phyloP scores from a whole-genome alignment of 1,284 basidiomycete genomes.

The Moesziomyces aphidis region DNA sequence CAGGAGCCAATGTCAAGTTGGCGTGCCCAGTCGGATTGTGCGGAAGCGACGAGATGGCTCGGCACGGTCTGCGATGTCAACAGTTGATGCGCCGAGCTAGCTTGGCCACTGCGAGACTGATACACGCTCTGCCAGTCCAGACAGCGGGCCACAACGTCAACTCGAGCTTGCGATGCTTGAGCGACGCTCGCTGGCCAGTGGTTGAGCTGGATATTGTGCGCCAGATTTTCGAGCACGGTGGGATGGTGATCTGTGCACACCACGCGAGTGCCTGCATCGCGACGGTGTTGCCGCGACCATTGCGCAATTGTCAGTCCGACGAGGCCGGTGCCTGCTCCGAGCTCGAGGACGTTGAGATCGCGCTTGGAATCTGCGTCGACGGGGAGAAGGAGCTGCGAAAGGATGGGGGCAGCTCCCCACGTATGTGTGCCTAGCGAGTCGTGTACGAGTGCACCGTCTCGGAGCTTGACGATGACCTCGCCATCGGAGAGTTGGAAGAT shows the following conservation, averaged over 20 bases:
- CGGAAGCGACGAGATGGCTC: neutral
- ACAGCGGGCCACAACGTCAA: slow-evolving; percentile 18
- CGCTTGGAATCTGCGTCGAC: neutral
- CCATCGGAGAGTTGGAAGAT: slow-evolving; percentile 14
- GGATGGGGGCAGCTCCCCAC: slow-evolving; percentile 62
- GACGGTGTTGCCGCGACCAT: slow-evolving; percentile 12
- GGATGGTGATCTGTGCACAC: slow-evolving; percentile 61
- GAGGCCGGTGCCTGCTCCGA: slow-evolving; percentile 64
- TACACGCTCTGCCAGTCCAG: slow-evolving; percentile 61
- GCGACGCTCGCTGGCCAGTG: slow-evolving; percentile 8
- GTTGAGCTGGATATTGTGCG: slow-evolving; percentile 45
- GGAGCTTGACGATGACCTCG: slow-evolving; percentile 31
- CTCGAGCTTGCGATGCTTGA: neutral
- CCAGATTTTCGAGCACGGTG: slow-evolving; percentile 54
- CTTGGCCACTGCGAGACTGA: slow-evolving; percentile 1
- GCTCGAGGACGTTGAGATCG: slow-evolving; percentile 51
- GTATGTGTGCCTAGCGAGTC: slow-evolving; percentile 61
- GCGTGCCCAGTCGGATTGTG: slow-evolving; percentile 5
- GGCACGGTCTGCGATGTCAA: slow-evolving; percentile 55
- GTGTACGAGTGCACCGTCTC: slow-evolving; percentile 51
- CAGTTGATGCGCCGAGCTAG: slow-evolving; percentile 1
- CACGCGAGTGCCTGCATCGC: slow-evolving; percentile 7
- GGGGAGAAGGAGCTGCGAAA: slow-evolving; percentile 51
- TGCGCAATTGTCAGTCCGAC: slow-evolving; percentile 51
- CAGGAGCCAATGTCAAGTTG: slow-evolving; percentile 8